phyloP scores from a whole-genome alignment of 345 rosid genomes.

The Atalantia buxifolia region DNA sequence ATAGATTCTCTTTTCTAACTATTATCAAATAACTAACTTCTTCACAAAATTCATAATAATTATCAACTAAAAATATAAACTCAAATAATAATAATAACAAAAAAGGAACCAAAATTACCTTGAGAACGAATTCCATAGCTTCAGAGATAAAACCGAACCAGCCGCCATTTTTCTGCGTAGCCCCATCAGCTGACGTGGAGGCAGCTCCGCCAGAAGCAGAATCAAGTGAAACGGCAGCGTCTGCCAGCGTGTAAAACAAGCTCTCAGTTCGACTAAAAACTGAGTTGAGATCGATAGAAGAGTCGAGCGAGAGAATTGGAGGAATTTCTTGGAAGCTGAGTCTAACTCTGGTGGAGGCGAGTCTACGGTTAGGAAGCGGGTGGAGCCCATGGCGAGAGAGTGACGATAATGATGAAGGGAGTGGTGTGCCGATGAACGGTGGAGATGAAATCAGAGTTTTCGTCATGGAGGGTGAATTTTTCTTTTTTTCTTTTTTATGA shows the following conservation, averaged over 20 bases:
- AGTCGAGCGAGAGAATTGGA: constrained; percentile 48
- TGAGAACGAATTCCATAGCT: constrained; percentile 82
- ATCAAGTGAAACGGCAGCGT: constrained; percentile 69
- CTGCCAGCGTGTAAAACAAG: constrained; percentile 77
- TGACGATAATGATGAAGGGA: constrained; percentile 27
- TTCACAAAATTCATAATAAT: not conserved
- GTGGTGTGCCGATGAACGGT: constrained; percentile 58
- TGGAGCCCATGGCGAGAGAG: constrained; percentile 45
- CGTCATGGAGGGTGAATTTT: constrained; percentile 50
- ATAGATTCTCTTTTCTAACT: too few species aligned
- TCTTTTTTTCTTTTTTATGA: not conserved
- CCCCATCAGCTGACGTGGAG: constrained; percentile 41
- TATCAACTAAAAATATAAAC: not conserved
- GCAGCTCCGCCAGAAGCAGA: constrained; percentile 40
- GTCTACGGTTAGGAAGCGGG: constrained; percentile 48
- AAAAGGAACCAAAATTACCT: constrained; percentile 37
- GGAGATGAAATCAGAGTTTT: constrained; percentile 76
- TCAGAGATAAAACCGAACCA: constrained; percentile 96
- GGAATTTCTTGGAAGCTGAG: constrained; percentile 78
- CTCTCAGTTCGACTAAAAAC: constrained; percentile 60
- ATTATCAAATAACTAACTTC: not conserved
- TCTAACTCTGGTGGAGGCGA: constrained; percentile 47
- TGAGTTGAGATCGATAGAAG: constrained; percentile 50
- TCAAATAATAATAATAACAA: not conserved
- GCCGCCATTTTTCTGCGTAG: constrained; percentile 72